Base-by-base conservation (phyloP, 768 basidiomycete species). In the Mycena galopus region DNA sequence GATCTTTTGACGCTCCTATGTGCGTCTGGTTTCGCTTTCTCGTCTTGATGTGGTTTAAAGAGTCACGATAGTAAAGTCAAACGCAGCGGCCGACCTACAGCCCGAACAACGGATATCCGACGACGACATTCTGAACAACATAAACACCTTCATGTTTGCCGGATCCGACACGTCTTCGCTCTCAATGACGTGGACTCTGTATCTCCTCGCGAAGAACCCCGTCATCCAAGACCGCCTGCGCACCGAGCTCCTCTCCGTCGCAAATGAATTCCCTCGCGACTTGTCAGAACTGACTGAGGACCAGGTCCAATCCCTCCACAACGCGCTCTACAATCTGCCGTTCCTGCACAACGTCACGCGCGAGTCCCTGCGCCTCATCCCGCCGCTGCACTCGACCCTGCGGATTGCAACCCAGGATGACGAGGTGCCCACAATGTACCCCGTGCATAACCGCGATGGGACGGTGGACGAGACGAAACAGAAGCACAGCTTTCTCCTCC, bases 101-200 rank as follows among this genome's bases (percentile, higher is more conserved):
- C 84, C 84, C 0, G 91, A 93, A 59, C 90, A 93, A 73, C 89
- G 92, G 39, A 91, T 97, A 74, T 93, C 95, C 0, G 96, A 98
- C 77, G 91, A 93, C 33, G 96, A 97, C 77, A 92, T 97, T 61
- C 85, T 96, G 14, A 86, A 94, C 77, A 96, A 91, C 70, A 91
- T 97, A 81, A 95, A 94, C 76, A 96, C 95, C 0, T 94, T 97
- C 80, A 90, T 96, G 87, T 95, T 96, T 79, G 95, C 93, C 25
- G 96, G 96, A 5, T 94, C 96, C 16, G 95, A 97, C 77, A 95
- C 95, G 0, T 93, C 93, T 14, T 93, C 94, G 3, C 89, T 96
- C 32, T 88, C 92, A 6, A 82, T 97, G 53, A 94, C 94, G 0
- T 98, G 96, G 96, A 91, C 92, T 2, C 80, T 97, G n/a, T 84